Evolutionary conservation across 1,139 yeast species (phyloP).

Genomic region (Nakaseomyces uthaithaninus): DNA sequence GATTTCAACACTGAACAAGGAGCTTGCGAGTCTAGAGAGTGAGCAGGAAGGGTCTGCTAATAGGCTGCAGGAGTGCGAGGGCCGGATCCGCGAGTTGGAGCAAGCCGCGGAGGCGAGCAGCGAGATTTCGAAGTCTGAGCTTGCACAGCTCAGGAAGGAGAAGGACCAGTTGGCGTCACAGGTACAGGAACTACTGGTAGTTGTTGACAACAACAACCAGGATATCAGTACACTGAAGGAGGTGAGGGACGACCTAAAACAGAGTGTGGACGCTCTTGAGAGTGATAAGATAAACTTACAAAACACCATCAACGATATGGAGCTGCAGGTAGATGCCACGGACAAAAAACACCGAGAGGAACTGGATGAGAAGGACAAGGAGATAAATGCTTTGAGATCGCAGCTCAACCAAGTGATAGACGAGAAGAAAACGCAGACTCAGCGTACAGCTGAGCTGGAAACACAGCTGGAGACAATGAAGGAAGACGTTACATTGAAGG

Average conservation of each 20-base stretch:
- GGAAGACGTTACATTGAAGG: slow-evolving; percentile 19
- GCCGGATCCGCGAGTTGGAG: slow-evolving; percentile 19
- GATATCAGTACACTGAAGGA: slow-evolving; percentile 22
- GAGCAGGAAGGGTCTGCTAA: slow-evolving; percentile 60
- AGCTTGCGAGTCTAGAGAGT: slow-evolving; percentile 47
- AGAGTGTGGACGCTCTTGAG: slow-evolving; percentile 15
- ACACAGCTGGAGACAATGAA: slow-evolving; percentile 18
- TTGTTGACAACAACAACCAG: slow-evolving; percentile 24
- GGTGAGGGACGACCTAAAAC: slow-evolving; percentile 25
- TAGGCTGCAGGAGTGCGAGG: slow-evolving; percentile 30
- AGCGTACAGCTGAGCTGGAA: slow-evolving; percentile 13
- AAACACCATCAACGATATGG: slow-evolving; percentile 22
- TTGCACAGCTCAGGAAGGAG: slow-evolving; percentile 16
- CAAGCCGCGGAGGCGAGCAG: slow-evolving; percentile 19
- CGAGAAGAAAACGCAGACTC: slow-evolving; percentile 12
- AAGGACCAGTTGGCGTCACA: slow-evolving; percentile 25
- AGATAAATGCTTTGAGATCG: slow-evolving; percentile 19
- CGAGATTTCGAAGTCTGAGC: slow-evolving; percentile 20
- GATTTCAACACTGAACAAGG: slow-evolving; percentile 40
- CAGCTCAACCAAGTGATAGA: slow-evolving; percentile 21
- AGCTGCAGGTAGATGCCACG: slow-evolving; percentile 17
- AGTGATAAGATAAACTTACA: slow-evolving; percentile 21
- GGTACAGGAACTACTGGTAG: slow-evolving; percentile 23
- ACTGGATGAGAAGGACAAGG: slow-evolving; percentile 15
- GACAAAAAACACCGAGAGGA: slow-evolving; percentile 13